Evolutionary conservation across 2,329 filamentous ascomycete species (phyloP), one percentile per base, ranked within the genome.

Genomic region (Penicillium oxalicum): DNA sequence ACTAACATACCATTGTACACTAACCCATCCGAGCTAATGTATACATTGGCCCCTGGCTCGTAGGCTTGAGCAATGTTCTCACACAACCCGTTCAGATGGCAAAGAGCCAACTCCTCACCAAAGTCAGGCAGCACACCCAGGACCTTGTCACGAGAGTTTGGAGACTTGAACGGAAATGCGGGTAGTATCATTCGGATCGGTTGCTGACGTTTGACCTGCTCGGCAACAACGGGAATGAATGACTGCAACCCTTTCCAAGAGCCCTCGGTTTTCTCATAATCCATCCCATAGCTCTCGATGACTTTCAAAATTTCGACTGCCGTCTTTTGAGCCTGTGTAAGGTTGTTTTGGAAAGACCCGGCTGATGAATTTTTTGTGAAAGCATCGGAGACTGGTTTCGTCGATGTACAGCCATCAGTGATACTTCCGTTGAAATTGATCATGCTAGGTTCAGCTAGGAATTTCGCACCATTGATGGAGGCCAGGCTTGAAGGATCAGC

Each of bases 11-110:
- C 61, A 48, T 69, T 70, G 46, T 67, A 74, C 1, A 73, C 67
- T 2, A 74, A 61, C 0, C 73, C 73, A 47, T 75, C 73, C 0
- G 72, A 73, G 29, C 65, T 67, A 35, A 75, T 73, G 46, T 67
- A 62, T 1, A 74, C 59, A 35, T 70, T 60, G 2, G 70, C 71
- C 4, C 71, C 72, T 12, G 64, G 67, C 9, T 60, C 51, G 48
- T 75, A 74, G 2, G 72, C 52, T 8, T 64, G 60, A 8, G 56
- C 57, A n/a, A 75, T 70, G 26, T 62, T 63, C 13, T 63, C 61
- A 38, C 71, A 73, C 25, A 75, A 55, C 0, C 61, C 62, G 38
- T 74, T 69, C 45, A 75, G 54, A 40, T 69, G 67, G 4, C 59
- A 55, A 8, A 75, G 58, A 3, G 72, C 70, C 27, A 75, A 45